Percentiles rank a stretch among this genome's conserved stretches.
These are phyloP conservation scores for Paecilomyces variotii DNA, from an alignment of 2,329 filamentous ascomycete genomes.

Conservation along the genomic window DNA sequence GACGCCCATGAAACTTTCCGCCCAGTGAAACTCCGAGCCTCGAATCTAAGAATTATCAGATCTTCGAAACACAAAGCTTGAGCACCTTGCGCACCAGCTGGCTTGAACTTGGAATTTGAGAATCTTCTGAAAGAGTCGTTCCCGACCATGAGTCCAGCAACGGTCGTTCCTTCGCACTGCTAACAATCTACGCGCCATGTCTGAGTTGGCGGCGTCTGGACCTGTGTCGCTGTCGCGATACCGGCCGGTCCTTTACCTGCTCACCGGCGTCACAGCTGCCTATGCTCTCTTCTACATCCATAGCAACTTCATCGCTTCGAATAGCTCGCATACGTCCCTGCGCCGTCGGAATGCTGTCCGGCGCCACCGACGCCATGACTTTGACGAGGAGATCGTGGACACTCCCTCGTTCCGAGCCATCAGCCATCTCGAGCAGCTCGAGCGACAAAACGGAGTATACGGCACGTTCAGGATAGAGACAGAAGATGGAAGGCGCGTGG, in stretches of 20 bases:
- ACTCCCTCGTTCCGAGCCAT: conserved; percentile 31
- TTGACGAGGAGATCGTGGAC: conserved; percentile 16
- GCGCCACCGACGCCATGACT: conserved; percentile 23
- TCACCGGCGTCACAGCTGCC: conserved; percentile 33
- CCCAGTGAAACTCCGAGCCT: not conserved
- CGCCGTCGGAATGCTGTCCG: conserved; percentile 34
- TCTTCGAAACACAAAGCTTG: not conserved
- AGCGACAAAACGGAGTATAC: conserved; percentile 33
- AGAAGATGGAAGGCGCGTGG: conserved; percentile 32
- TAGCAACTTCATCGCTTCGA: conserved; percentile 20
- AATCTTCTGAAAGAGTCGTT: not conserved
- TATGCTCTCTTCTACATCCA: conserved; percentile 35
- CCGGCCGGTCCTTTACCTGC: conserved; percentile 33
- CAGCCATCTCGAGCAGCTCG: conserved; percentile 31
- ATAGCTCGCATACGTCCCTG: conserved; percentile 19
- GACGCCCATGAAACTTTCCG: not conserved
- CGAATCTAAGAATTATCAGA: not conserved
- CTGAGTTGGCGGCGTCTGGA: conserved; percentile 20
- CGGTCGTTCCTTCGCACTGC: not conserved
- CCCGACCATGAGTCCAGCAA: not conserved
- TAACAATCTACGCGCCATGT: conserved; percentile 17
- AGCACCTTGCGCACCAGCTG: not conserved
- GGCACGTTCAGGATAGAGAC: conserved; percentile 37
- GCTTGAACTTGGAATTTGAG: not conserved
- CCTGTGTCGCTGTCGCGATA: conserved; percentile 29